Conservation (phyloP, 306 rosid genomes). For the Fragaria nilgerrensis region DNA sequence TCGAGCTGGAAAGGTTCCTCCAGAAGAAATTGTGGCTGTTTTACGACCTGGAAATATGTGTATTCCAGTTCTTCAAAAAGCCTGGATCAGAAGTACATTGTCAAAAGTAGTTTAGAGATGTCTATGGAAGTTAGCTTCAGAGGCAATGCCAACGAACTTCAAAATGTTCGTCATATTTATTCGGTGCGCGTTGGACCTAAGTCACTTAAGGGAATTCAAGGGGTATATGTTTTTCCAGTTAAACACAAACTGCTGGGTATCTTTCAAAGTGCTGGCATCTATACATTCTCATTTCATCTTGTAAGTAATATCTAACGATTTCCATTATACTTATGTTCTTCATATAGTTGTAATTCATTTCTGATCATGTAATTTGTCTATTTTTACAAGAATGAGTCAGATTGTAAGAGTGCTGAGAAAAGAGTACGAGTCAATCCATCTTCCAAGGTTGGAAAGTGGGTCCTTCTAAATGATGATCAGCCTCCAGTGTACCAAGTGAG, state of each 20-base stretch:
- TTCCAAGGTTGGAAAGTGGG: slow-evolving; percentile 23
- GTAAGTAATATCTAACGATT: slow-evolving; percentile 30
- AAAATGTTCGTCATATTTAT: neutral
- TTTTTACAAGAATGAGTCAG: slow-evolving; percentile 31
- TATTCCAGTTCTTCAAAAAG: slow-evolving; percentile 15
- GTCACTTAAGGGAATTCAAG: slow-evolving; percentile 27
- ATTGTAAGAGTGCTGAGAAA: slow-evolving; percentile 22
- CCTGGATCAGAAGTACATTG: slow-evolving; percentile 34
- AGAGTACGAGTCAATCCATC: slow-evolving; percentile 35
- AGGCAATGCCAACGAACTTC: neutral
- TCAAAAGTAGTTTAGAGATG: slow-evolving; percentile 32
- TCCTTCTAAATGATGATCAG: slow-evolving; percentile 12
- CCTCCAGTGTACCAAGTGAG: slow-evolving; percentile 23
- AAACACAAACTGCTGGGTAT: slow-evolving; percentile 13
- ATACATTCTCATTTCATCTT: slow-evolving; percentile 39
- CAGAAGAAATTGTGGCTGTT: slow-evolving; percentile 35
- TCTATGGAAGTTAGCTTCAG: slow-evolving; percentile 25
- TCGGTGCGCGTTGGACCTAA: slow-evolving; percentile 17
- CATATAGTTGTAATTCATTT: neutral
- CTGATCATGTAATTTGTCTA: slow-evolving; percentile 13
- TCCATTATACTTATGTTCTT: neutral
- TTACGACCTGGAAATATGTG: slow-evolving; percentile 32
- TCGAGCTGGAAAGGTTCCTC: slow-evolving; percentile 42
- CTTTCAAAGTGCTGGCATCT: slow-evolving; percentile 35
- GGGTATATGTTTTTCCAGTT: slow-evolving; percentile 39